Evolutionary conservation across 192 early-diverging fungal species (phyloP).

Genomic region (Martensiomyces pterosporus): DNA sequence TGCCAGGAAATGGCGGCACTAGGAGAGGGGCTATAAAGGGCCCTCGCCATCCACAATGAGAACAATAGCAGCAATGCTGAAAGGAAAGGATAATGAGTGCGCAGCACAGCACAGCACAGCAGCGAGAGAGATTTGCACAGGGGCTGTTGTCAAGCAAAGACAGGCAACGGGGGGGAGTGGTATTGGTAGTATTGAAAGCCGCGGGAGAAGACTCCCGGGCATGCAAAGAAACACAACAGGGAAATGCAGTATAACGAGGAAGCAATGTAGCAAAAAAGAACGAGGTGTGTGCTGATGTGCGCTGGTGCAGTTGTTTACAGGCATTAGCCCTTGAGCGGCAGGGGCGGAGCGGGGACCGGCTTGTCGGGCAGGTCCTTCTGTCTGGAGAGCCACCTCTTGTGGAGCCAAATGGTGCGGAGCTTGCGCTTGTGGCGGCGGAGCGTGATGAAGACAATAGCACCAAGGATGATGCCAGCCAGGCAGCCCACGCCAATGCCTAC

Average conservation of each 20-base stretch:
- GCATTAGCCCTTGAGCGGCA: slow-evolving; percentile 25
- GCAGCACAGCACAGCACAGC: too few species aligned
- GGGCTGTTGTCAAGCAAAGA: slow-evolving; percentile 2
- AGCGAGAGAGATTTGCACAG: too few species aligned
- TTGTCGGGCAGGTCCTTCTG: slow-evolving; percentile 47
- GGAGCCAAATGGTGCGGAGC: slow-evolving; percentile 23
- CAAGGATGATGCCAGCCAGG: slow-evolving; percentile 21
- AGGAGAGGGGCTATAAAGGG: too few species aligned
- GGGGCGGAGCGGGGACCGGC: slow-evolving; percentile 37
- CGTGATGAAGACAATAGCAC: slow-evolving; percentile 36
- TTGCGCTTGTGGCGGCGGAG: slow-evolving; percentile 38
- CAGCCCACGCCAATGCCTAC: slow-evolving; percentile 45
- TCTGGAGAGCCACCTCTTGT: slow-evolving; percentile 35
- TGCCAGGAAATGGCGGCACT: too few species aligned
- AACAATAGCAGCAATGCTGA: too few species aligned
- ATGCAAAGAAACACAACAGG: not conserved
- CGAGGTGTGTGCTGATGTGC: too few species aligned
- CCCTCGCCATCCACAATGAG: too few species aligned
- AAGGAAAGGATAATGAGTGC: too few species aligned
- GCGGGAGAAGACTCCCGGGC: too few species aligned
- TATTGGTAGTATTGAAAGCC: too few species aligned
- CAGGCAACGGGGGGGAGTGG: too few species aligned
- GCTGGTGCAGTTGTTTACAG: too few species aligned
- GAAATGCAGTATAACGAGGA: not conserved
- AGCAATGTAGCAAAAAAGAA: slow-evolving; percentile 1